Conservation (phyloP, 2,329 filamentous ascomycete genomes). For the Cordyceps farinosa region DNA sequence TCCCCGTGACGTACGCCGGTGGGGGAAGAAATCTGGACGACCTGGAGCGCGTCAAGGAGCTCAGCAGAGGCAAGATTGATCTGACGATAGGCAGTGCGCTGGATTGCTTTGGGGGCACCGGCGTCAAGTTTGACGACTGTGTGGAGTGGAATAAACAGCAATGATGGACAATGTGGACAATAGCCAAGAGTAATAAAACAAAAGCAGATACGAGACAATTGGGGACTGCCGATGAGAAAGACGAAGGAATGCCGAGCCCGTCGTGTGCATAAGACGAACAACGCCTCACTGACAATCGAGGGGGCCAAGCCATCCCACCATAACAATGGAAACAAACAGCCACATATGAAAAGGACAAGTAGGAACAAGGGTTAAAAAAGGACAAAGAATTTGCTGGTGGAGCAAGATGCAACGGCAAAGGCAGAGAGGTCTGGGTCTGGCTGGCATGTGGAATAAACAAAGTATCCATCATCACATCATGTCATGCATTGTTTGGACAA, state of each 20-base stretch:
- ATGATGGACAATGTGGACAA: neutral
- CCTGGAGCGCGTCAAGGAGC: conserved; percentile 71
- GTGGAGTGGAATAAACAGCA: conserved; percentile 72
- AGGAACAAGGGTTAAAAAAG: neutral
- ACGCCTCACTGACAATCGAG: neutral
- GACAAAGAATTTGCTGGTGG: neutral
- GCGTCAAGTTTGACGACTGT: conserved; percentile 85
- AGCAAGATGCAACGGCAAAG: neutral
- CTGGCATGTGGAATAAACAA: conserved; percentile 8
- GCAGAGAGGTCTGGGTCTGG: neutral
- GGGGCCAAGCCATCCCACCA: neutral
- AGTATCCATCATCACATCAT: neutral
- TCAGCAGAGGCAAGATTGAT: conserved; percentile 81
- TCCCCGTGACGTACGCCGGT: conserved; percentile 94
- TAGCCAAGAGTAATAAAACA: neutral
- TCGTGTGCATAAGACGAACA: neutral
- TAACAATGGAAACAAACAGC: conserved; percentile 10
- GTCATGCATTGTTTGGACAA: conserved; percentile 14
- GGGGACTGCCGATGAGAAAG: neutral
- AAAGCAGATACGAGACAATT: neutral
- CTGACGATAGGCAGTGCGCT: conserved; percentile 94
- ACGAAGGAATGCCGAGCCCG: neutral
- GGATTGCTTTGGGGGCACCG: conserved; percentile 88
- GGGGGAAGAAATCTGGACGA: conserved; percentile 83
- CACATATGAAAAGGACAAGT: neutral